Evolutionary conservation across 139 green algal species (phyloP).

Genomic region (Ulvella scutata): DNA sequence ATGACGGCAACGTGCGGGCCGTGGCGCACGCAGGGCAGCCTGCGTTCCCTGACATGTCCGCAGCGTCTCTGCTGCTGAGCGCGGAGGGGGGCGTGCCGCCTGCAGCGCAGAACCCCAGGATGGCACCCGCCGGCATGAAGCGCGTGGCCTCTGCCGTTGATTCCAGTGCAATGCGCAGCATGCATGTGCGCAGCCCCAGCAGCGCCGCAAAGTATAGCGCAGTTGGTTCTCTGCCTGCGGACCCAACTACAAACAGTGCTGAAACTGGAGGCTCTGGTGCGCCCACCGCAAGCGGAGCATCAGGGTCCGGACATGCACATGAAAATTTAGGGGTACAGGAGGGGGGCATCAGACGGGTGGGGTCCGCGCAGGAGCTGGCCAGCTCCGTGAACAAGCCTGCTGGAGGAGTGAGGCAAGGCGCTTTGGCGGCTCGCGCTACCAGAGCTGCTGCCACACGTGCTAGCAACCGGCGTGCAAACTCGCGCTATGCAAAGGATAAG

Average conservation of each 20-base stretch:
- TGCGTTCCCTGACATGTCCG: not conserved
- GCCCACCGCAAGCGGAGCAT: not conserved
- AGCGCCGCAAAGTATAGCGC: not conserved
- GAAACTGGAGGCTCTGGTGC: not conserved
- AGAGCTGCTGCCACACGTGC: not conserved
- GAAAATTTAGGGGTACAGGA: no score
- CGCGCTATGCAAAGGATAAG: not conserved
- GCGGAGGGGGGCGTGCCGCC: not conserved
- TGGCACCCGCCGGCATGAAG: not conserved
- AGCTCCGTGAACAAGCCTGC: not conserved
- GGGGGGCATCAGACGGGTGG: not conserved
- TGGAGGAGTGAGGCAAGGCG: not conserved
- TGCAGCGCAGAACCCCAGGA: not conserved
- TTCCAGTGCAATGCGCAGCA: not conserved
- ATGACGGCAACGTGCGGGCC: no score
- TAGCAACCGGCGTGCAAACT: conserved; percentile 2
- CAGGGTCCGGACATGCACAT: not conserved
- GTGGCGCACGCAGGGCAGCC: not conserved
- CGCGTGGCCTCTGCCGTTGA: not conserved
- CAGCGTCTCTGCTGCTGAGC: not conserved
- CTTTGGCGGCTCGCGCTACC: not conserved
- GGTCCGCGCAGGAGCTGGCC: not conserved
- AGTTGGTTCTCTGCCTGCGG: not conserved
- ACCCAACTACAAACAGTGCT: not conserved
- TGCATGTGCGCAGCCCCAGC: not conserved